These are phyloP conservation scores for Pleurotus platypus DNA, from an alignment of 768 basidiomycete genomes.

Conservation along the genomic window DNA sequence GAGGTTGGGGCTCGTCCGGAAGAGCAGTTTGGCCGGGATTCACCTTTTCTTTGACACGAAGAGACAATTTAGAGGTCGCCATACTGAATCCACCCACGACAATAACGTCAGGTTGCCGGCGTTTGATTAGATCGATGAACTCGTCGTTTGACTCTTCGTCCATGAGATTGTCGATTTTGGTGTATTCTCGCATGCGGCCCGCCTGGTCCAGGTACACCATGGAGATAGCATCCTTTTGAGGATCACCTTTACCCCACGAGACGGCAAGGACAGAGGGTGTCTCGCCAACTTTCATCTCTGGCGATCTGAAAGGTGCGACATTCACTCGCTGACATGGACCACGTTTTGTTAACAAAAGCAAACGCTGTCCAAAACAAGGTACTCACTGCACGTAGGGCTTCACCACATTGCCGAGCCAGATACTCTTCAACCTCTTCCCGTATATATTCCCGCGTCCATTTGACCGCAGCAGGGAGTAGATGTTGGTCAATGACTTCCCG, in stretches of 20 bases:
- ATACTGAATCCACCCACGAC: constrained; percentile 87
- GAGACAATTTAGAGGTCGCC: constrained; percentile 68
- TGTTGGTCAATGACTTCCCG: constrained; percentile 76
- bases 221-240: constrained; percentile 84
- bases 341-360: constrained; percentile 12
- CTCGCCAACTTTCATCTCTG: constrained; percentile 66
- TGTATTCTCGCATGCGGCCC: constrained; percentile 87
- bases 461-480: constrained; percentile 80
- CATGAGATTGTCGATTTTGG: constrained; percentile 82
- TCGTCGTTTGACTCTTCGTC: constrained; percentile 66
- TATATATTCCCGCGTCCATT: constrained; percentile 87
- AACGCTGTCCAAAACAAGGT: background rate
- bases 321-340: constrained; percentile 63
- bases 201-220: constrained; percentile 84
- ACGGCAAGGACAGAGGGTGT: constrained; percentile 79
- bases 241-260: constrained; percentile 95
- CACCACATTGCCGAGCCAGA: constrained; percentile 65
- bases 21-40: constrained; percentile 20
- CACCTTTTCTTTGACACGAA: constrained; percentile 59
- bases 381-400: constrained; percentile 67
- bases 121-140: constrained; percentile 78
- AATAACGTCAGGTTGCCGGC: constrained; percentile 83
- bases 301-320: constrained; percentile 67
- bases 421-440: constrained; percentile 88
- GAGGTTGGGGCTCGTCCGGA: constrained; percentile 17